Conservation (phyloP, 176 grass and related monocot genomes). For the Chrysopogon serrulatus region DNA sequence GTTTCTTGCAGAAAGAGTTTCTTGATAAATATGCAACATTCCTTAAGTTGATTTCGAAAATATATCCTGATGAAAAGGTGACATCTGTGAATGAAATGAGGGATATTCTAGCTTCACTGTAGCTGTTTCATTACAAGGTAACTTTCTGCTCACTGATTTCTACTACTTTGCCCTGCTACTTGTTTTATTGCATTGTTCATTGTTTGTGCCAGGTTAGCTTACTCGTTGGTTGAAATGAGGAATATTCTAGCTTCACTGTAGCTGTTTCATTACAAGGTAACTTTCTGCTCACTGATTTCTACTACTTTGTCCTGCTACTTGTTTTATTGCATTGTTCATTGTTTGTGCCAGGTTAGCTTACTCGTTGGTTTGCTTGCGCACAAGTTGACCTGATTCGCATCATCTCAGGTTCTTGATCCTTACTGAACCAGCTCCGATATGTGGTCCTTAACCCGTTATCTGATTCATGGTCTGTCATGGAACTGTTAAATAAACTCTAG, state of each 20-base stretch:
- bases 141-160: background rate
- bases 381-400: background rate
- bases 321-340: background rate
- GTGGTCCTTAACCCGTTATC: background rate
- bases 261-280: slow-evolving; percentile 36
- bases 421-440: background rate
- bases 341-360: background rate
- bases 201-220: background rate
- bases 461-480: background rate
- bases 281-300: background rate
- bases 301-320: background rate
- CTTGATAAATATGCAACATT: slow-evolving; percentile 89
- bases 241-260: slow-evolving; percentile 53
- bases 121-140: slow-evolving; percentile 39
- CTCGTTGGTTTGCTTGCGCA: background rate
- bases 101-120: slow-evolving; percentile 52
- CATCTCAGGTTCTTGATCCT: background rate
- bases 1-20: slow-evolving; percentile 83
- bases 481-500: background rate
- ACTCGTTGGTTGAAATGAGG: too few species aligned
- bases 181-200: background rate
- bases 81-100: slow-evolving; percentile 63
- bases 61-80: slow-evolving; percentile 86
- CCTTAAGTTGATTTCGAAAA: slow-evolving; percentile 68
- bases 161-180: background rate